Evolutionary conservation across 371 early-diverging fungal genomes (phyloP).

Genomic region (Lichtheimia ornata): DNA sequence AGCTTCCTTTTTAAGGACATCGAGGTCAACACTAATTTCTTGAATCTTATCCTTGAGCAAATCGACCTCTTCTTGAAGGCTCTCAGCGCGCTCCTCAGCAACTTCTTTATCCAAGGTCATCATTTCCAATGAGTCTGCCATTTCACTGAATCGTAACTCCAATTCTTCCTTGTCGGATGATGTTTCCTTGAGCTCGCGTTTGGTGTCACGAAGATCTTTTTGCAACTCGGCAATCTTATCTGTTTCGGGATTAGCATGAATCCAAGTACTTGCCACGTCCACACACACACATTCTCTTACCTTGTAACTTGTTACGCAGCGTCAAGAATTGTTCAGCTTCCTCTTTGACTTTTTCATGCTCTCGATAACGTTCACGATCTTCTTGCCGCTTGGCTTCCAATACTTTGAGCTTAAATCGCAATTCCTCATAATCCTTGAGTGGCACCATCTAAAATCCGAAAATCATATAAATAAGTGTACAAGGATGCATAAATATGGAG

Average conservation of each 20-base stretch:
- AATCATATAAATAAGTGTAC: not conserved
- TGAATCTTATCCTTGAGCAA: conserved; percentile 81
- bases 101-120: conserved; percentile 89
- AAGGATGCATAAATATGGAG: not conserved
- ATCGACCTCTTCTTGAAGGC: conserved; percentile 72
- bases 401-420: conserved; percentile 74
- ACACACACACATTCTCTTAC: conserved; percentile 1
- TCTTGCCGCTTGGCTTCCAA: conserved; percentile 83
- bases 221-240: conserved; percentile 73
- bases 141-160: conserved; percentile 72
- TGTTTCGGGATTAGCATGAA: conserved; percentile 5
- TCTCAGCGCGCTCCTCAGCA: conserved; percentile 87
- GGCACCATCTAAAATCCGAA: conserved; percentile 40
- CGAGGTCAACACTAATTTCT: conserved; percentile 74
- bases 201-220: conserved; percentile 67
- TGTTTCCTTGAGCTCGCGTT: conserved; percentile 60
- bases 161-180: conserved; percentile 60
- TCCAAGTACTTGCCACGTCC: too few relatives aligned
- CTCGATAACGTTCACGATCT: conserved; percentile 74
- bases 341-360: conserved; percentile 72
- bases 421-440: conserved; percentile 78
- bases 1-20: conserved; percentile 69
- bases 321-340: conserved; percentile 76
- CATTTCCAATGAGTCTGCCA: conserved; percentile 80
- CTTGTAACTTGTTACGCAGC: conserved; percentile 69